Percentiles rank a stretch among this genome's conserved stretches.
Conservation (phyloP, 495 filamentous ascomycete genomes). For the Saxophila tyrrhenica region DNA sequence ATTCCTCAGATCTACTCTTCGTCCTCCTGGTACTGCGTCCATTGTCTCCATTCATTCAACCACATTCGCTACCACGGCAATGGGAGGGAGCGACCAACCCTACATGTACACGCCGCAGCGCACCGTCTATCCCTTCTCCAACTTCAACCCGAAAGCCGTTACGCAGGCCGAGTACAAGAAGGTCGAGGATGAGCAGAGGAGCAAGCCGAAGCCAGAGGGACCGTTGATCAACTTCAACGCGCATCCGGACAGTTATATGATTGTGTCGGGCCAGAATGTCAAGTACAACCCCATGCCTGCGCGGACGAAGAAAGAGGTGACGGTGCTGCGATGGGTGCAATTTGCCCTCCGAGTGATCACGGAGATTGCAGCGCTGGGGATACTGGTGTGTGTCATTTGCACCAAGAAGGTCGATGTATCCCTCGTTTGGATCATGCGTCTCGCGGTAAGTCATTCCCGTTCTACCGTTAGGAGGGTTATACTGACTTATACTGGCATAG, state of each 20-base stretch:
- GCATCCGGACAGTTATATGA: slow-evolving; percentile 59
- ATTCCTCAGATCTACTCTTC: neutral
- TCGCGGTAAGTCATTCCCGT: slow-evolving; percentile 47
- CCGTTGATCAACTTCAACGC: slow-evolving; percentile 67
- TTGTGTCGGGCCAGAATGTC: slow-evolving; percentile 35
- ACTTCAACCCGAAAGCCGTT: slow-evolving; percentile 74
- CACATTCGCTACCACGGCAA: neutral
- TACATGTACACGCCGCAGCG: slow-evolving; percentile 58
- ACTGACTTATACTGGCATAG: slow-evolving; percentile 28
- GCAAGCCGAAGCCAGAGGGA: slow-evolving; percentile 53
- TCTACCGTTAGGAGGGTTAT: neutral
- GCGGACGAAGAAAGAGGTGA: slow-evolving; percentile 56
- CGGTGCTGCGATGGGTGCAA: slow-evolving; percentile 51
- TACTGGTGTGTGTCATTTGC: slow-evolving; percentile 61
- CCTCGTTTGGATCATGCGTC: slow-evolving; percentile 62
- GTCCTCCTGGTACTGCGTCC: neutral
- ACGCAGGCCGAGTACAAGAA: slow-evolving; percentile 56
- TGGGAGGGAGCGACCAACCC: slow-evolving; percentile 41
- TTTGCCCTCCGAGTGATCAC: slow-evolving; percentile 52
- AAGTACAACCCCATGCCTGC: slow-evolving; percentile 55
- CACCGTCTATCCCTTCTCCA: slow-evolving; percentile 35
- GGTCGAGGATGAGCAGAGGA: neutral
- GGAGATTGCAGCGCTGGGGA: slow-evolving; percentile 55
- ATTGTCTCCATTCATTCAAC: neutral
- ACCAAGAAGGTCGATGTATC: slow-evolving; percentile 51